These are phyloP conservation scores for Rhizoclosmatium globosum DNA, from an alignment of 192 early-diverging fungal species.

Conservation along the genomic window DNA sequence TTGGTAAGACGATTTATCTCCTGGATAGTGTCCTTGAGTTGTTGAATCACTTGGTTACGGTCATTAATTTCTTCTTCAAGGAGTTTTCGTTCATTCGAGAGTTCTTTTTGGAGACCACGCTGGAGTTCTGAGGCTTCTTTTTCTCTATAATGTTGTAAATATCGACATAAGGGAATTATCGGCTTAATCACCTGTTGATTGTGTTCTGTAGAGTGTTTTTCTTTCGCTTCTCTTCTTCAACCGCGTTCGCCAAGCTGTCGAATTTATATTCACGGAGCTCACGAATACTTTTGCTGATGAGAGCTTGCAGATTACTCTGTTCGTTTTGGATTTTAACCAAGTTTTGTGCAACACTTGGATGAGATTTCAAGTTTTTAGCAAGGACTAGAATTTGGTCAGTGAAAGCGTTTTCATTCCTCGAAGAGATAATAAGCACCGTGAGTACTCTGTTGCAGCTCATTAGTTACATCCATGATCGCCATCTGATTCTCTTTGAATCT, in stretches of 20 bases:
- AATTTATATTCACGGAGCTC: conserved; percentile 61
- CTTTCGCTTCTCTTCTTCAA: conserved; percentile 66
- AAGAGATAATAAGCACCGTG: conserved; percentile 41
- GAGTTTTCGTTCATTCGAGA: conserved; percentile 58
- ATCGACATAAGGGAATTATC: not conserved
- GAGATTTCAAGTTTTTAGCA: conserved; percentile 42
- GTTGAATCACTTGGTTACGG: conserved; percentile 68
- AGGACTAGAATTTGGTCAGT: conserved; percentile 32
- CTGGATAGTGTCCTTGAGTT: conserved; percentile 72
- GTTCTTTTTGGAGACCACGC: conserved; percentile 59
- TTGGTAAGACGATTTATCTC: conserved; percentile 67
- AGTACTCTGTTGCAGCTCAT: conserved; percentile 45
- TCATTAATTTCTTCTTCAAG: conserved; percentile 66
- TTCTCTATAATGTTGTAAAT: conserved; percentile 39
- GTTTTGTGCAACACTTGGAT: conserved; percentile 58
- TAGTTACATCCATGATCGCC: conserved; percentile 50
- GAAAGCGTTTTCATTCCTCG: not conserved
- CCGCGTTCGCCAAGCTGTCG: conserved; percentile 55
- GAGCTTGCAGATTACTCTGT: conserved; percentile 53
- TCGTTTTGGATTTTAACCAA: conserved; percentile 63
- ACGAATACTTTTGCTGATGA: conserved; percentile 52
- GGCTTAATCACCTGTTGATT: conserved; percentile 52
- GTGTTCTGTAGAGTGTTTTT: conserved; percentile 66
- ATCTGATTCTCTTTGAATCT: conserved; percentile 54
- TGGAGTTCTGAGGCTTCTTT: conserved; percentile 61